Conservation (phyloP, 1,284 basidiomycete species). For the Neolentinus lepideus region DNA sequence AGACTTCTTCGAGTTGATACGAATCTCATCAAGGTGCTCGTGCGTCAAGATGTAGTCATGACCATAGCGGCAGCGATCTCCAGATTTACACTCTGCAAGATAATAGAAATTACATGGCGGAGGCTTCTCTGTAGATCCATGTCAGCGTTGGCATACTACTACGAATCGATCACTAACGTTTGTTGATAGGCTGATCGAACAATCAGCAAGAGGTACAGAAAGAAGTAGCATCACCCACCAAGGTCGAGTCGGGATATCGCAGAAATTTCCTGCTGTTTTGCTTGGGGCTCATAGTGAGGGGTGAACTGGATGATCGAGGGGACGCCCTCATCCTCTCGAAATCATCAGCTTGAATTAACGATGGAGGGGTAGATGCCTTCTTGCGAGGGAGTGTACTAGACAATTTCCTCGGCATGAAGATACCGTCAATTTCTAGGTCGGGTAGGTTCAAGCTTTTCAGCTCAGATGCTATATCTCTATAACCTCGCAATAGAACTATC, state of each 20-base stretch:
- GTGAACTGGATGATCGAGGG: conserved; percentile 12
- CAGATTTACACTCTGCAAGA: conserved; percentile 27
- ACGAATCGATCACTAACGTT: conserved; percentile 17
- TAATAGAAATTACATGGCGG: conserved; percentile 36
- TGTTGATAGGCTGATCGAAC: conserved; percentile 21
- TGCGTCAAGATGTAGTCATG: conserved; percentile 30
- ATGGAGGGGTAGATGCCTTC: conserved; percentile 11
- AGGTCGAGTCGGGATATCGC: conserved; percentile 13
- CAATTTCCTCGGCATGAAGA: conserved; percentile 39
- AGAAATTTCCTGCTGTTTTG: conserved; percentile 9
- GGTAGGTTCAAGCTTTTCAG: conserved; percentile 35
- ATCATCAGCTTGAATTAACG: conserved; percentile 15
- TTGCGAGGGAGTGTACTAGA: conserved; percentile 6
- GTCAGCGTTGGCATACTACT: neutral
- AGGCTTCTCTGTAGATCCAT: conserved; percentile 23
- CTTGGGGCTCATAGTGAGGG: conserved; percentile 7
- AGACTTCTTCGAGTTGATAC: conserved; percentile 29
- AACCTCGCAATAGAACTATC: conserved; percentile 43
- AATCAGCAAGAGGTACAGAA: conserved; percentile 2
- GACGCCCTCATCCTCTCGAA: conserved; percentile 13
- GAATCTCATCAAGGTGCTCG: conserved; percentile 26
- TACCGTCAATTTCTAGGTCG: conserved; percentile 33
- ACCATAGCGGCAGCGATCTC: conserved; percentile 29
- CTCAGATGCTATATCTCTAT: conserved; percentile 37
- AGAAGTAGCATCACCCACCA: neutral